A percentile compares a stretch with the other conserved stretches of the same genome.
Evolutionary conservation across 2,329 filamentous ascomycete genomes (phyloP).

Genomic region (Xylaria sp.): DNA sequence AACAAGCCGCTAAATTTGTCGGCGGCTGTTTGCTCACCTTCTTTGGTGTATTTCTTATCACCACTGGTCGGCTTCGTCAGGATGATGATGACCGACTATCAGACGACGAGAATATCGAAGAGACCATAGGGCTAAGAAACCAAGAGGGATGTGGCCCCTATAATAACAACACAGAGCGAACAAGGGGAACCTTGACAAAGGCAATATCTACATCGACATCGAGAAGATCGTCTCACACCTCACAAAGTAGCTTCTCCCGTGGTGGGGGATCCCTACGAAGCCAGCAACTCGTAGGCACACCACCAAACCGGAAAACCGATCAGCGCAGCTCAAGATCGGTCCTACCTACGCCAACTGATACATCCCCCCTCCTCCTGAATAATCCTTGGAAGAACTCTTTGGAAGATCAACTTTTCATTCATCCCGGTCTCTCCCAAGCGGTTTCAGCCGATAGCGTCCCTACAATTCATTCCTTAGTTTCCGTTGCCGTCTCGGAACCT

Average conservation of each 20-base stretch:
- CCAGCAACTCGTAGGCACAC: constrained; percentile 52
- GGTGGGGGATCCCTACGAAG: constrained; percentile 52
- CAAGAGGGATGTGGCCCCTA: constrained; percentile 54
- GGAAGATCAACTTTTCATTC: constrained; percentile 44
- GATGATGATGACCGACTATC: constrained; percentile 69
- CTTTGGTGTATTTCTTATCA: constrained; percentile 96
- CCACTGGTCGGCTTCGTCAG: constrained; percentile 75
- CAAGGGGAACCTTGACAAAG: constrained; percentile 18
- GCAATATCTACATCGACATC: constrained; percentile 50
- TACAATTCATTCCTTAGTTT: constrained; percentile 47
- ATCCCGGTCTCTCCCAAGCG: constrained; percentile 52
- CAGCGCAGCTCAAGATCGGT: constrained; percentile 48
- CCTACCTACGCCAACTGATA: constrained; percentile 50
- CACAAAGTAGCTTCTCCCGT: constrained; percentile 59
- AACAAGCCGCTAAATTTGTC: constrained; percentile 84
- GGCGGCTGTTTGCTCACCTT: constrained; percentile 94
- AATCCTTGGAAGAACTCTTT: constrained; percentile 58
- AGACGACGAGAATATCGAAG: constrained; percentile 70
- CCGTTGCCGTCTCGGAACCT: constrained; percentile 46
- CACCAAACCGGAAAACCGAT: constrained; percentile 52
- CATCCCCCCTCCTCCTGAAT: constrained; percentile 54
- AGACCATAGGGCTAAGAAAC: constrained; percentile 69
- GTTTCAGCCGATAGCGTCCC: constrained; percentile 50
- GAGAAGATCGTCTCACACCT: constrained; percentile 61
- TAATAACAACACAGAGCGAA: constrained; percentile 44